Base-by-base conservation (phyloP, 2,329 filamentous ascomycete genomes). In the Fusarium lateritium region DNA sequence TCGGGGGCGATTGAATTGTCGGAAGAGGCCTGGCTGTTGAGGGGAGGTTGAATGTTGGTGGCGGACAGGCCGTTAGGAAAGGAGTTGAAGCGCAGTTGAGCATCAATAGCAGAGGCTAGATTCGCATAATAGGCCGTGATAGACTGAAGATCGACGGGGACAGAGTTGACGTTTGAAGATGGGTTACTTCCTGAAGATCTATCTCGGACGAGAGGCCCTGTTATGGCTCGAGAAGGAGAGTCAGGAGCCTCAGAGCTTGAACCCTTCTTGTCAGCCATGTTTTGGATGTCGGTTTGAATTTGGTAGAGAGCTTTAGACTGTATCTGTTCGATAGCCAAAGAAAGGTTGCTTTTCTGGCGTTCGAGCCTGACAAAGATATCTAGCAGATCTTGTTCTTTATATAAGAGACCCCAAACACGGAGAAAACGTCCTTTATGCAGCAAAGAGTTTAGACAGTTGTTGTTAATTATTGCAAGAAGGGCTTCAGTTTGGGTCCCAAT, bases 261-360 rank as follows among this genome's bases (percentile, higher is more conserved):
- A 1, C 22, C 1, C 13, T 28, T 55, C 24, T 42, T 42, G 1
- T 31, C 49, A 1, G 62, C 8, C 58, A 72, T 72, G 33, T 7
- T 4, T 0, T 40, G 28, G 0, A 72, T 61, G 0, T 72, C 62
- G 0, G 7, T 21, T 4, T 67, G 65, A 0, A 71, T 72, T 0
- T 59, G 65, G 38, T 84, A 62, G 0, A 72, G 67, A 0, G 84
- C 79, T 83, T 81, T 86, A 5, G 76, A 81, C 10, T 84, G 70
- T 1, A 72, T 70, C 4, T 67, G 60, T 0, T 69, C 56, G 0
- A 74, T 73, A 0, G 56, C 26, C 0, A 74, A n/a, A 1, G 54
- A 70, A 0, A 74, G 62, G 1, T 44, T 70, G 6, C 64, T 53
- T 9, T 74, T 74, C 13, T 69, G 69, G 3, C 65, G 26, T 10